Evolutionary conservation across 2,329 filamentous ascomycete species (phyloP).

Genomic region (Taxawa tesnikishii): DNA sequence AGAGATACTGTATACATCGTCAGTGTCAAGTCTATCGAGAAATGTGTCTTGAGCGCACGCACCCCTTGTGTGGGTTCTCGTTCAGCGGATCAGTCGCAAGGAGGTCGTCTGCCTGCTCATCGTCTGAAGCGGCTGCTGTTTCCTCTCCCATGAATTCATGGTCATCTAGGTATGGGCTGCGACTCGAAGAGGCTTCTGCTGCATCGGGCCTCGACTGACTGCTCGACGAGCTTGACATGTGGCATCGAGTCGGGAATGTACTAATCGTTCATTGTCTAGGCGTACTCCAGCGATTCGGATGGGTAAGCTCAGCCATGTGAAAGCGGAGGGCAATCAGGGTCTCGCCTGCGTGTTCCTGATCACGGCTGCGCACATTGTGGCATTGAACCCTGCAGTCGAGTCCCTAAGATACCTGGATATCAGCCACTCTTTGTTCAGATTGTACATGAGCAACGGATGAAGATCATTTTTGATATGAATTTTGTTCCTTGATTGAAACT

Average conservation of each 20-base stretch:
- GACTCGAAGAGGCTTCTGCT: slow-evolving; percentile 34
- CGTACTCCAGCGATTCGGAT: not conserved
- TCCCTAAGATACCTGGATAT: too few species aligned
- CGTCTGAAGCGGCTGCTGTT: slow-evolving; percentile 6
- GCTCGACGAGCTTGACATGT: slow-evolving; percentile 23
- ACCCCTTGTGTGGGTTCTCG: too few species aligned
- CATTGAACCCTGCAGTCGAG: too few species aligned
- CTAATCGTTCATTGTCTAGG: slow-evolving; percentile 1
- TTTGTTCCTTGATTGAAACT: too few species aligned
- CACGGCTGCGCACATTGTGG: not conserved
- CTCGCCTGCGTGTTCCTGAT: not conserved
- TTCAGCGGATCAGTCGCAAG: slow-evolving; percentile 45
- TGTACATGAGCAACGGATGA: too few species aligned
- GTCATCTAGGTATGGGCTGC: slow-evolving; percentile 19
- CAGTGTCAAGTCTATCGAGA: too few species aligned
- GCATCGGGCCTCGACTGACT: slow-evolving; percentile 17
- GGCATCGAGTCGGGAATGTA: slow-evolving; percentile 10
- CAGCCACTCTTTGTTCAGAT: too few species aligned
- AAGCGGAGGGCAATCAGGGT: too few species aligned
- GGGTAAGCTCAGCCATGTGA: not conserved
- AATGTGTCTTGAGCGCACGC: too few species aligned
- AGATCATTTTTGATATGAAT: too few species aligned
- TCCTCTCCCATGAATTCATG: not conserved
- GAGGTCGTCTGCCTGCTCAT: slow-evolving; percentile 34
- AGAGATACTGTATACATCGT: slow-evolving; percentile 37